These are phyloP conservation scores for Fusarium pseudonygamai DNA, from an alignment of 2,329 filamentous ascomycete genomes.

Conservation along the genomic window DNA sequence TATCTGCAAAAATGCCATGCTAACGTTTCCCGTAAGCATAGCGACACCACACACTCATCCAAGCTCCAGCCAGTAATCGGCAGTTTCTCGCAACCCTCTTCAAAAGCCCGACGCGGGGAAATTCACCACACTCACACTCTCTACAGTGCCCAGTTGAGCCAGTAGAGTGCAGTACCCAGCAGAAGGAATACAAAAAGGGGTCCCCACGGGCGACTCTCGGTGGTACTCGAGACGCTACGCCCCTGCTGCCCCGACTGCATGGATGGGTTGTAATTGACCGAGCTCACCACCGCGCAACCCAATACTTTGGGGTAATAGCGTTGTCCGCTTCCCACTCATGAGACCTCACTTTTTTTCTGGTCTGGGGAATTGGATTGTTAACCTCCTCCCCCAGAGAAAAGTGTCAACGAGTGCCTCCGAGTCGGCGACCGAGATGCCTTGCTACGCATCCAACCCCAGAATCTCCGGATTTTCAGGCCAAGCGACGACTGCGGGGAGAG, in stretches of 20 bases:
- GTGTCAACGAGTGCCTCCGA: slow-evolving; percentile 34
- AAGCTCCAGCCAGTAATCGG: slow-evolving; percentile 1
- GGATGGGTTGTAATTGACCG: slow-evolving; percentile 44
- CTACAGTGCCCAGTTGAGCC: too few species aligned
- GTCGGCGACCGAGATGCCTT: slow-evolving; percentile 34
- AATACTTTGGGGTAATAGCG: slow-evolving; percentile 19
- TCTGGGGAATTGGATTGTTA: not conserved
- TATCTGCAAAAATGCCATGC: not conserved
- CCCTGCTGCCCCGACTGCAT: slow-evolving; percentile 34
- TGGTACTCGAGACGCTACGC: slow-evolving; percentile 47
- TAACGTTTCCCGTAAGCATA: not conserved
- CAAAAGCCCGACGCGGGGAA: slow-evolving; percentile 33
- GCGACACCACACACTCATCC: not conserved
- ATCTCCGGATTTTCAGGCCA: slow-evolving; percentile 27
- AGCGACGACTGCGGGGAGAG: slow-evolving; percentile 20
- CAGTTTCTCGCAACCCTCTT: slow-evolving; percentile 10
- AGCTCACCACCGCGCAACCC: slow-evolving; percentile 33
- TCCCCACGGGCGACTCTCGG: slow-evolving; percentile 47
- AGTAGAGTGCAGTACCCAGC: not conserved
- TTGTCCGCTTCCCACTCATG: not conserved
- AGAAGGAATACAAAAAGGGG: not conserved
- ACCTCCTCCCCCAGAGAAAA: slow-evolving; percentile 23
- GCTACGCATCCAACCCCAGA: slow-evolving; percentile 28
- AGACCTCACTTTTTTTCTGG: not conserved
- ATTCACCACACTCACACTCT: not conserved